Percentiles rank a stretch among this genome's conserved stretches.
Conservation (phyloP, 305 asterid species). For the Salvia sclarea region DNA sequence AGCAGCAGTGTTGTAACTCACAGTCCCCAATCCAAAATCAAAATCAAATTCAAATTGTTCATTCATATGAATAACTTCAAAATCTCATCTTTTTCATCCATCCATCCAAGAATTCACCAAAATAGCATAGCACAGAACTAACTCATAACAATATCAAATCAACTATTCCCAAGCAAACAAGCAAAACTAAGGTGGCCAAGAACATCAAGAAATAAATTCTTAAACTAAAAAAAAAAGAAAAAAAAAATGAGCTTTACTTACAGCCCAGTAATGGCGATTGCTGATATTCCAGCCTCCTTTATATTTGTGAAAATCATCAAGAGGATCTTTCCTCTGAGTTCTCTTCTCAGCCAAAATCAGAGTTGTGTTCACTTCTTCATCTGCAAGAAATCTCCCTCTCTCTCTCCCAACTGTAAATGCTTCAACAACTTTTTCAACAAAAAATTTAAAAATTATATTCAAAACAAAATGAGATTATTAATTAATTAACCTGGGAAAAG, state of each 20-base stretch:
- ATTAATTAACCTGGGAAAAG: conserved; percentile 41
- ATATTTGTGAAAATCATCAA: conserved; percentile 57
- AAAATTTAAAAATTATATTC: too few relatives aligned
- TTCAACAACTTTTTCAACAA: too few relatives aligned
- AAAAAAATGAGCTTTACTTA: conserved; percentile 42
- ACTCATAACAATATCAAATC: neutral
- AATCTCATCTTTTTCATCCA: too few relatives aligned
- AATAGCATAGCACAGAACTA: too few relatives aligned
- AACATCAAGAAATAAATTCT: neutral
- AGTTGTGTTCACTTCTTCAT: conserved; percentile 42
- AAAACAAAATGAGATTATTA: neutral
- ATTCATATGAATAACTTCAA: too few relatives aligned
- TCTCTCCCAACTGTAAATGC: too few relatives aligned
- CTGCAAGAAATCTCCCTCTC: conserved; percentile 53
- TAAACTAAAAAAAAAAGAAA: neutral
- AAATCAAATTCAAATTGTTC: too few relatives aligned
- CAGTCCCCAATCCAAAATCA: too few relatives aligned
- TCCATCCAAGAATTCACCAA: too few relatives aligned
- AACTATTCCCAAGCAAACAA: neutral
- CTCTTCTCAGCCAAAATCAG: conserved; percentile 72
- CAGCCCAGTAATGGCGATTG: conserved; percentile 88
- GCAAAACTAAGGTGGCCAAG: neutral
- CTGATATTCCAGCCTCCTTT: conserved; percentile 91
- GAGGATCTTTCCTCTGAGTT: conserved; percentile 75
- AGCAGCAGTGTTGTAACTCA: too few relatives aligned